Evolutionary conservation across 73 alveolate genomes (phyloP), one percentile per base, ranked within the genome.

Genomic region (Paramecium sonneborni): DNA sequence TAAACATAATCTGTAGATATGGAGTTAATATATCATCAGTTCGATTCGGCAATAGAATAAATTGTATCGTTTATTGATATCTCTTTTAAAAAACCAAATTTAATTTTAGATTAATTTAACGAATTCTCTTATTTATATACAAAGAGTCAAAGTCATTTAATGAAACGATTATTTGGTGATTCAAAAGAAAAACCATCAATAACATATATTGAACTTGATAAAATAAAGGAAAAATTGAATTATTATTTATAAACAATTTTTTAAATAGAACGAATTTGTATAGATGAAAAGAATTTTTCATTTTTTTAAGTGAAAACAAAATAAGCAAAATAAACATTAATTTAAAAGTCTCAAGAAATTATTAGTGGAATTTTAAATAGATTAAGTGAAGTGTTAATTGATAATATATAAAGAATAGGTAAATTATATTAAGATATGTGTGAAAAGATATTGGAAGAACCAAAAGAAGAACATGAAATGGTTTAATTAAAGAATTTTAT

Each of bases 391-490:
- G 57, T 88, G 10, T 48, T 88, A 11, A 82, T 35, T 5, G 85
- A 68, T 15, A 88, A 88, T 46, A 52, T 69, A 39, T 26, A 6
- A 26, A 88, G 91, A 41, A 88, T 88, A 1, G 18, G 35, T 11
- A 46, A 88, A 69, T 28, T 56, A 7, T 44, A 88, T 34, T 35
- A 70, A 24, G 94, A 88, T 18, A 69, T 88, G 87, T 70, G 48
- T 37, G 94, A 88, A 20, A 69, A 39, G 8, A 88, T 88, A 26
- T 62, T 88, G 20, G 43, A 69, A 69, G 56, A 69, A 37, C 94
- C 94, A 28, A 44, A 88, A 44, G 74, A 88, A 21, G 94, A 88
- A 43, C 57, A 70, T 39, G 94, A 88, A 41, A 69, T 88, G 88
- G 94, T 88, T 57, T 38, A 38, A 43, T 72, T 88, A 43, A 88